These are phyloP conservation scores for Trypanosoma grayi DNA, from an alignment of 208 protist genomes.

Conservation along the genomic window DNA sequence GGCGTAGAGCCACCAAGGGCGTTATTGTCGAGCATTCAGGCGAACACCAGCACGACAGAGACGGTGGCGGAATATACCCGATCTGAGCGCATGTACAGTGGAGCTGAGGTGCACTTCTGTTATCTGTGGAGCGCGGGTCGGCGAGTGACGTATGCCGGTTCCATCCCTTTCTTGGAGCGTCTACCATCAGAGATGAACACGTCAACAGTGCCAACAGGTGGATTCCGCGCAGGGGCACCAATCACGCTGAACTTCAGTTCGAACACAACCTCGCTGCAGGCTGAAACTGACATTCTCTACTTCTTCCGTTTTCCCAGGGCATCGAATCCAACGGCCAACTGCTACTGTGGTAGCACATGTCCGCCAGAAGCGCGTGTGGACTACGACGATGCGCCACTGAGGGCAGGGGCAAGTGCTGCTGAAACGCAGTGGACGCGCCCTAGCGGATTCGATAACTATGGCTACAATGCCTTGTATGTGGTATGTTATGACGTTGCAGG, in stretches of 20 bases:
- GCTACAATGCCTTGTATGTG: constrained; percentile 62
- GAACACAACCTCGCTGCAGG: constrained; percentile 28
- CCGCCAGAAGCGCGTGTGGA: constrained; percentile 28
- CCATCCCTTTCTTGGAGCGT: constrained; percentile 27
- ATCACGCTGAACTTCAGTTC: constrained; percentile 47
- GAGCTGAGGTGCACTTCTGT: constrained; percentile 60
- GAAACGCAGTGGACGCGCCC: constrained; percentile 27
- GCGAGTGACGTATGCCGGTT: constrained; percentile 60
- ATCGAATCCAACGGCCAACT: constrained; percentile 43
- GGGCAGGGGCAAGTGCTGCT: constrained; percentile 21
- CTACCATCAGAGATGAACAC: constrained; percentile 47
- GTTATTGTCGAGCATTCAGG: constrained; percentile 39
- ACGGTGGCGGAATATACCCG: constrained; percentile 43
- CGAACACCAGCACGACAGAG: constrained; percentile 21
- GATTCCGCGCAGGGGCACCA: constrained; percentile 44
- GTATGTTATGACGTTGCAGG: constrained; percentile 60
- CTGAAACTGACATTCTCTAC: constrained; percentile 51
- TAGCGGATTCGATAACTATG: constrained; percentile 78
- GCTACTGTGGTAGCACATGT: constrained; percentile 80
- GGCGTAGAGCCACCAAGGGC: constrained; percentile 22
- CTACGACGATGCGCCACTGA: constrained; percentile 25
- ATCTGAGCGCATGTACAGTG: constrained; percentile 35
- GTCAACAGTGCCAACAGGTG: constrained; percentile 15
- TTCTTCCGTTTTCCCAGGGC: constrained; percentile 70
- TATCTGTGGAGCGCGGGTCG: constrained; percentile 53